Conservation (phyloP, 352 stramenopile species). For the Globisporangium megalacanthum region DNA sequence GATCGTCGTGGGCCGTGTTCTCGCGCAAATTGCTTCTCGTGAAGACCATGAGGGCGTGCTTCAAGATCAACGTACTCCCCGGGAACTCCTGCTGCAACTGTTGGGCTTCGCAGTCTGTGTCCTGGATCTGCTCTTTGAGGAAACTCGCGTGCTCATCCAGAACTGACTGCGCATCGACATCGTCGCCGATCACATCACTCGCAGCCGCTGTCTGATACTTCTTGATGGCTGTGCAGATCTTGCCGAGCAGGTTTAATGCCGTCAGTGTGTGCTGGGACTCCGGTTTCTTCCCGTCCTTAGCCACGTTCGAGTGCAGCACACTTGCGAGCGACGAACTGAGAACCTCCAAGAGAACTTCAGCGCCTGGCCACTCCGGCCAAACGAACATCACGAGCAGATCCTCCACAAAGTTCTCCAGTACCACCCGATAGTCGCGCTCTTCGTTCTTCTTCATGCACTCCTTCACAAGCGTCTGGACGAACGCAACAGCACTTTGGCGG, state of each 20-base stretch:
- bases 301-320: conserved; percentile 50
- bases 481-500: conserved; percentile 29
- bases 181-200: conserved; percentile 35
- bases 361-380: conserved; percentile 70
- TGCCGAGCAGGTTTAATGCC: conserved; percentile 65
- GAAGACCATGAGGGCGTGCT: conserved; percentile 61
- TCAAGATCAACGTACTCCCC: conserved; percentile 28
- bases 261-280: conserved; percentile 63
- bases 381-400: conserved; percentile 79
- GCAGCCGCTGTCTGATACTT: conserved; percentile 32
- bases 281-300: conserved; percentile 54
- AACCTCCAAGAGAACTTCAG: conserved; percentile 68
- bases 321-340: conserved; percentile 60
- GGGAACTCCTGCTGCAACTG: neutral
- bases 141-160: conserved; percentile 47
- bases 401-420: conserved; percentile 81
- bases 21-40: conserved; percentile 24
- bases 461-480: conserved; percentile 50
- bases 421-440: conserved; percentile 63
- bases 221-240: conserved; percentile 76
- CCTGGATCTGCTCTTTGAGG: conserved; percentile 19
- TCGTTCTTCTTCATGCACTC: conserved; percentile 83
- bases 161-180: conserved; percentile 29
- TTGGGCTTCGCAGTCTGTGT: conserved; percentile 7
- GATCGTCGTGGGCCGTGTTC: conserved; percentile 37